phyloP scores from a whole-genome alignment of 441 rosid genomes.

The Corymbia citriodora region DNA sequence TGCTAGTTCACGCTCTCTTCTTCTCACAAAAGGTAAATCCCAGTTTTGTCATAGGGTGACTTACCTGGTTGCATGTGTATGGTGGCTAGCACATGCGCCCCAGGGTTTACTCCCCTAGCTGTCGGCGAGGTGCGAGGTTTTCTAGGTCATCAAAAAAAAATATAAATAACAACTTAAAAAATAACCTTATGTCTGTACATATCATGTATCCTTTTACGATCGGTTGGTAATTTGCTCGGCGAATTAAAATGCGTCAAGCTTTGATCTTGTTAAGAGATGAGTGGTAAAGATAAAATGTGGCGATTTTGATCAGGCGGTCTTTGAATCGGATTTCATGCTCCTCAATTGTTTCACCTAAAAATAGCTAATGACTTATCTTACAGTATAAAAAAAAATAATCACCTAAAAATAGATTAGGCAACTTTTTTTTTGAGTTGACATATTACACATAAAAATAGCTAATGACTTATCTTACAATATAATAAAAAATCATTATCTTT shows the following conservation, averaged over 20 bases:
- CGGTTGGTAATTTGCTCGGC: fast-evolving
- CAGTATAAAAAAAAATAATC: too few species aligned
- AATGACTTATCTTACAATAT: not conserved
- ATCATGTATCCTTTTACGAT: not conserved
- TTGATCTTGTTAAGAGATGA: fast-evolving
- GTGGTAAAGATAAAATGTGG: fast-evolving
- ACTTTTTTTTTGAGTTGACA: not conserved
- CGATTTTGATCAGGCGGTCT: fast-evolving
- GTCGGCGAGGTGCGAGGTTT: too few species aligned
- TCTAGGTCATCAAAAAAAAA: too few species aligned
- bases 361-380: too few species aligned
- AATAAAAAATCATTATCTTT: not conserved
- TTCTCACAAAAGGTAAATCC: too few species aligned
- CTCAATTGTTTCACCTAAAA: not conserved
- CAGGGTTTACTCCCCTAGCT: too few species aligned
- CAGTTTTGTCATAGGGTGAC: too few species aligned
- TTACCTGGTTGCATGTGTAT: too few species aligned
- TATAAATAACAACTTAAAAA: not conserved
- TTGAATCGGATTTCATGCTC: fast-evolving
- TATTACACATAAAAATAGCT: not conserved
- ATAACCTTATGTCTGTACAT: fast-evolving
- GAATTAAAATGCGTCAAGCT: fast-evolving
- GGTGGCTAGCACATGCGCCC: too few species aligned
- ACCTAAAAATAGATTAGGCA: too few species aligned
- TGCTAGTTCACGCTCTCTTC: not conserved